Percentiles rank a stretch among this genome's conserved stretches.
These are phyloP conservation scores for Fusarium lateritium DNA, from an alignment of 2,329 filamentous ascomycete species.

Conservation along the genomic window DNA sequence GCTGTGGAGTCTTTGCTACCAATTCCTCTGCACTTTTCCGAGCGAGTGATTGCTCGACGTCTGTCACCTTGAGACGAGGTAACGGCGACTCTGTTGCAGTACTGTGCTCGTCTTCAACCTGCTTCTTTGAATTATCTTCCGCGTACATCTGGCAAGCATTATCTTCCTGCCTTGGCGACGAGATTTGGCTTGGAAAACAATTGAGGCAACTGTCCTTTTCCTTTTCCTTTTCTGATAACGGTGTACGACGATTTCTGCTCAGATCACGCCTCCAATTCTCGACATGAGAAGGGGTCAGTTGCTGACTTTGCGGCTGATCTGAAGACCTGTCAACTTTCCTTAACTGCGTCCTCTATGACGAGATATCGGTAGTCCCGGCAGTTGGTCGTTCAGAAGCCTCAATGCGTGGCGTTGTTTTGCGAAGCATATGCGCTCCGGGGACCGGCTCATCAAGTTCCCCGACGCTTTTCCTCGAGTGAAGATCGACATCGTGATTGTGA, in stretches of 20 bases:
- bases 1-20: slow-evolving; percentile 17
- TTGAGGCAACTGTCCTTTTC: slow-evolving; percentile 40
- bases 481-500: background rate
- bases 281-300: slow-evolving; percentile 29
- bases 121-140: slow-evolving; percentile 8
- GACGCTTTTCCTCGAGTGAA: background rate
- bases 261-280: slow-evolving; percentile 45
- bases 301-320: slow-evolving; percentile 28
- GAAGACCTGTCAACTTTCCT: slow-evolving; percentile 44
- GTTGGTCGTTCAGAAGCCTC: slow-evolving; percentile 11
- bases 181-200: slow-evolving; percentile 41
- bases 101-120: slow-evolving; percentile 6
- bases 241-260: slow-evolving; percentile 36
- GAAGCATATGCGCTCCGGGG: slow-evolving; percentile 14
- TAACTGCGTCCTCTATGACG: slow-evolving; percentile 45
- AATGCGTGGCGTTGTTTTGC: slow-evolving; percentile 15
- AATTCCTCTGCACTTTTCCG: slow-evolving; percentile 42
- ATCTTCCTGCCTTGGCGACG: slow-evolving; percentile 23
- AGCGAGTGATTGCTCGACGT: slow-evolving; percentile 50
- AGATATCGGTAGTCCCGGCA: slow-evolving; percentile 26
- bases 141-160: slow-evolving; percentile 2
- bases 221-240: slow-evolving; percentile 24
- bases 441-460: slow-evolving; percentile 8
- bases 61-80: slow-evolving; percentile 47
- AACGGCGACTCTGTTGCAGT: slow-evolving; percentile 21